Conservation (phyloP, 164 flowering plant species). For the Cinnamomum chago region DNA sequence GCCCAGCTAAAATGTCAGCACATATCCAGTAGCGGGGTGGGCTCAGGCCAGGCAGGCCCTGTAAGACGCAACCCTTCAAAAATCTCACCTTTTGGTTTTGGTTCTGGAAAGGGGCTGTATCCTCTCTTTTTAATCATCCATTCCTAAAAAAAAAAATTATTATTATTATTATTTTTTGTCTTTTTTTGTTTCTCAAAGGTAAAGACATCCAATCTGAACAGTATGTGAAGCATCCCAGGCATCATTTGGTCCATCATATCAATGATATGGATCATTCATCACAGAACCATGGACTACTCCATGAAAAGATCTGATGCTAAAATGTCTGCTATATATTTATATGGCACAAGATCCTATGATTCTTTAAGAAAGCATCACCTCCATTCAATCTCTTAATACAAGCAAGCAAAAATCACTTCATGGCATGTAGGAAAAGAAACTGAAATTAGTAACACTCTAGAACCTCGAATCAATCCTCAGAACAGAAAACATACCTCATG, state of each 20-base stretch:
- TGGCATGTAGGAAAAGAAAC: background rate
- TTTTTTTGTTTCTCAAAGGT: too few species aligned
- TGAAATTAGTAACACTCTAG: background rate
- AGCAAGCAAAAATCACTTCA: background rate
- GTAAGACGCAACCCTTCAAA: too few species aligned
- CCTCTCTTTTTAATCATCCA: background rate
- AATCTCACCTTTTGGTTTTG: too few species aligned
- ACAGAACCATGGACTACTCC: background rate
- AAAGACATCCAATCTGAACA: background rate
- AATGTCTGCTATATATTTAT: too few species aligned
- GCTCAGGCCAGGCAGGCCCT: too few species aligned
- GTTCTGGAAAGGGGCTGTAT: background rate
- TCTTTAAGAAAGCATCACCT: background rate
- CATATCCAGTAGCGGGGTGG: too few species aligned
- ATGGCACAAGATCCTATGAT: background rate
- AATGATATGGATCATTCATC: background rate
- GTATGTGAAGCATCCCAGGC: background rate
- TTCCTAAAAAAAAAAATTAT: too few species aligned
- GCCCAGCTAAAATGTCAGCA: too few species aligned
- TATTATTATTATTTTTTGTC: too few species aligned
- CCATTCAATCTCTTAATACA: background rate
- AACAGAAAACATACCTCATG: constrained; percentile 46
- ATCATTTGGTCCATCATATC: background rate
- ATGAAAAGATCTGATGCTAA: background rate
- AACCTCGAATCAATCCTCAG: background rate